phyloP scores from a whole-genome alignment of 371 early-diverging fungal species.

The Syncephalastrum contaminatum region DNA sequence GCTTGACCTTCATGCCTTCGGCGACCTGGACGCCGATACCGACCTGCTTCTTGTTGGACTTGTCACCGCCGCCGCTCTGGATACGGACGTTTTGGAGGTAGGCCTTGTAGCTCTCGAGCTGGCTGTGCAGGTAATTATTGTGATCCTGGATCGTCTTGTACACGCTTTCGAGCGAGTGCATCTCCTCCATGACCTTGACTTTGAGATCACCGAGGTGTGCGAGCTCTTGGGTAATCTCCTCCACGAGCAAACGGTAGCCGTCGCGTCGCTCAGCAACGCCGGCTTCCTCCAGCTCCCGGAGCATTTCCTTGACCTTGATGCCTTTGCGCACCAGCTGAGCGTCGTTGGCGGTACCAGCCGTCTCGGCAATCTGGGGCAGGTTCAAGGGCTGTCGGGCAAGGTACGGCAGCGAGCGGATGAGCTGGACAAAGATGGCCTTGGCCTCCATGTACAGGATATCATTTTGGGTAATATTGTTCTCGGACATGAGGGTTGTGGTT shows the following conservation, averaged over 20 bases:
- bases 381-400: constrained; percentile 50
- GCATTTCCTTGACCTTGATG: constrained; percentile 90
- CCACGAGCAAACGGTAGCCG: constrained; percentile 72
- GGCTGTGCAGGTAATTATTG: constrained; percentile 84
- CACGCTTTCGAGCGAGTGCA: constrained; percentile 70
- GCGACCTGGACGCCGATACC: constrained; percentile 52
- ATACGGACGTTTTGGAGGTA: constrained; percentile 90
- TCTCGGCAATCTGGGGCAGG: constrained; percentile 74
- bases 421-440: constrained; percentile 88
- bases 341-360: constrained; percentile 80
- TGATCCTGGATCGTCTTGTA: constrained; percentile 91
- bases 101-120: constrained; percentile 89
- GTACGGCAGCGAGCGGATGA: constrained; percentile 77
- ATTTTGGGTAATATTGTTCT: constrained; percentile 80
- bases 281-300: constrained; percentile 74
- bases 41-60: constrained; percentile 33
- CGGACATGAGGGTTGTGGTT: constrained; percentile 59
- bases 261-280: constrained; percentile 69
- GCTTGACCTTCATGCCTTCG: constrained; percentile 18
- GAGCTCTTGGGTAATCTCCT: constrained; percentile 83
- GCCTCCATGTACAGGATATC: constrained; percentile 92
- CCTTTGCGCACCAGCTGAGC: constrained; percentile 83
- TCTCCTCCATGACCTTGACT: constrained; percentile 80
- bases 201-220: constrained; percentile 84
- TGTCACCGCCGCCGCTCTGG: constrained; percentile 59